Evolutionary conservation across 805 yeast species (phyloP).

Genomic region (Sungouiella blattae): DNA sequence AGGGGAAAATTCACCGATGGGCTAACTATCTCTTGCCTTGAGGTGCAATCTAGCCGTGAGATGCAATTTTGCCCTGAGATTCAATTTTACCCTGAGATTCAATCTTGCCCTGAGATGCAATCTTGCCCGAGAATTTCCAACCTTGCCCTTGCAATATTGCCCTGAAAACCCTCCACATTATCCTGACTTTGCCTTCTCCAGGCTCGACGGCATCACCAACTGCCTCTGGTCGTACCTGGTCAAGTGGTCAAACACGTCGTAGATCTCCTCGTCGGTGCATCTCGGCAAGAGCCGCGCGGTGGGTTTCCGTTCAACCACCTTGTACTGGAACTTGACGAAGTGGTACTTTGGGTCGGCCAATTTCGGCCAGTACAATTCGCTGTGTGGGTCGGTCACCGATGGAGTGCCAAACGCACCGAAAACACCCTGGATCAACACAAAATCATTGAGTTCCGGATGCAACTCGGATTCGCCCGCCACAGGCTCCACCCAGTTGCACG

Average conservation of each 20-base stretch:
- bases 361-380: slow-evolving; percentile 33
- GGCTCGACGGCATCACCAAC: background rate
- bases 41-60: too few relatives aligned
- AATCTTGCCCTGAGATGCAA: too few relatives aligned
- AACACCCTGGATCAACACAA: slow-evolving; percentile 53
- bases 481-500: slow-evolving; percentile 23
- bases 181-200: too few relatives aligned
- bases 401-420: slow-evolving; percentile 66
- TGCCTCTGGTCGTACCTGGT: slow-evolving; percentile 9
- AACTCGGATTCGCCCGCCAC: slow-evolving; percentile 30
- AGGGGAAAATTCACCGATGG: too few relatives aligned
- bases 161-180: too few relatives aligned
- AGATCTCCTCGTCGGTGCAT: slow-evolving; percentile 15
- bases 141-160: too few relatives aligned
- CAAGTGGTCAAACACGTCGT: slow-evolving; percentile 8
- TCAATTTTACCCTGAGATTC: too few relatives aligned
- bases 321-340: slow-evolving; percentile 26
- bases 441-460: slow-evolving; percentile 43
- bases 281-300: slow-evolving; percentile 32
- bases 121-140: too few relatives aligned
- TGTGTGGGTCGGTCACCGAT: slow-evolving; percentile 13
- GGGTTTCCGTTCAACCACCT: slow-evolving; percentile 12
- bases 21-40: too few relatives aligned
- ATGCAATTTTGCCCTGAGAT: too few relatives aligned
- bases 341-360: slow-evolving; percentile 26